Conservation (phyloP, 164 flowering plant genomes). For the Kingdonia uniflora region DNA sequence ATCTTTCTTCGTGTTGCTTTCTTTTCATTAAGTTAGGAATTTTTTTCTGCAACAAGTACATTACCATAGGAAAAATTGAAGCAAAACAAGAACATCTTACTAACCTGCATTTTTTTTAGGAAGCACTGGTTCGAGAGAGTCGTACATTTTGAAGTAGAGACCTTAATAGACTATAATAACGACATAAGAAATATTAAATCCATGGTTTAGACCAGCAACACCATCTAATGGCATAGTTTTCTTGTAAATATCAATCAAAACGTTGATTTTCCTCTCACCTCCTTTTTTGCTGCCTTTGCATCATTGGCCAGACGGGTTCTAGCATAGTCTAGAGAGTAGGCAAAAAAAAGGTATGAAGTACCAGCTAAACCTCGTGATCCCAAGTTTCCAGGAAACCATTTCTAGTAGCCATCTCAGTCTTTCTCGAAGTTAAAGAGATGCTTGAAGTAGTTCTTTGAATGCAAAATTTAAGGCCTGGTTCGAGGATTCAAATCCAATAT, state of each 20-base stretch:
- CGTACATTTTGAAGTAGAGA: constrained; percentile 3
- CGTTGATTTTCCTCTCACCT: constrained; percentile 4
- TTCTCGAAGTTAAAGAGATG: constrained; percentile 5
- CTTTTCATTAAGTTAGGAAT: too few species aligned
- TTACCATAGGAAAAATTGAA: too few species aligned
- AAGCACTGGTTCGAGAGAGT: background rate
- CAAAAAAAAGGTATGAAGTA: constrained; percentile 6
- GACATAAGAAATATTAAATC: constrained; percentile 7
- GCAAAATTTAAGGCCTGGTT: constrained; percentile 1
- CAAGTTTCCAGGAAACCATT: constrained; percentile 10
- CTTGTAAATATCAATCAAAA: constrained; percentile 6
- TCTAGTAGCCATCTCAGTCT: constrained; percentile 9
- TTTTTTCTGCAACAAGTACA: too few species aligned
- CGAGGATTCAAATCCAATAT: background rate
- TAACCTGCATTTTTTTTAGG: constrained; percentile 2
- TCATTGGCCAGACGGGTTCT: constrained; percentile 9
- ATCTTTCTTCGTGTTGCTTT: too few species aligned
- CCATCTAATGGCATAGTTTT: constrained; percentile 6
- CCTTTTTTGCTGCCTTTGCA: constrained; percentile 6
- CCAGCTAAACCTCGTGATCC: constrained; percentile 8
- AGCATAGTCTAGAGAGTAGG: constrained; percentile 7
- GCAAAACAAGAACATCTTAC: background rate
- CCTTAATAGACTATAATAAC: constrained; percentile 6
- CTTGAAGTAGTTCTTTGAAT: constrained; percentile 9
- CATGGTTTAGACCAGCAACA: constrained; percentile 4